A percentile compares a stretch with the other conserved stretches of the same genome.
These are phyloP conservation scores for Saccharomycopsis selenospora DNA, from an alignment of 805 yeast genomes.

Conservation along the genomic window DNA sequence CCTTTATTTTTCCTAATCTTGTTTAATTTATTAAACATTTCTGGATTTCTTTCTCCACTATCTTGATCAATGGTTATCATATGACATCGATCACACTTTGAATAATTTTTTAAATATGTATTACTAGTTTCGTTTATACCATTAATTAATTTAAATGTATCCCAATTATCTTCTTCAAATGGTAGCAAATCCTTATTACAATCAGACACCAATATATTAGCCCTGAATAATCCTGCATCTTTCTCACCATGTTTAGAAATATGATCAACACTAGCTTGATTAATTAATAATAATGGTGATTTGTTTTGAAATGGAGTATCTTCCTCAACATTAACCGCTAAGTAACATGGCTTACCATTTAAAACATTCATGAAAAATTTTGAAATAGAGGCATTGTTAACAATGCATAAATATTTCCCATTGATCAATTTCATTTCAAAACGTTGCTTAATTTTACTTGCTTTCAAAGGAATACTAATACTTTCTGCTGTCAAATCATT, in stretches of 20 bases:
- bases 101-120: conserved; percentile 22
- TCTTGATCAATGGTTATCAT: conserved; percentile 36
- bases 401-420: neutral
- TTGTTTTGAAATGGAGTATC: conserved; percentile 28
- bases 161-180: conserved; percentile 36
- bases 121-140: conserved; percentile 15
- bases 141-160: conserved; percentile 18
- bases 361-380: conserved; percentile 27
- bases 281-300: conserved; percentile 34
- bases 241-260: conserved; percentile 19
- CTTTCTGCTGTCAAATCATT: conserved; percentile 2
- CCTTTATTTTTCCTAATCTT: conserved; percentile 31
- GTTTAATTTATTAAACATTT: conserved; percentile 31
- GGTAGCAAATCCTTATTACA: conserved; percentile 22
- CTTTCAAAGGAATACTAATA: conserved; percentile 7
- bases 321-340: conserved; percentile 26
- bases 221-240: conserved; percentile 28
- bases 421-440: neutral
- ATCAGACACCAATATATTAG: conserved; percentile 32
- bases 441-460: neutral
- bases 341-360: conserved; percentile 31
- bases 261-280: conserved; percentile 27
- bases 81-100: conserved; percentile 36
- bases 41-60: conserved; percentile 30
- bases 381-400: conserved; percentile 17